Conservation (phyloP, 352 stramenopile genomes). For the Pythium oligandrum region DNA sequence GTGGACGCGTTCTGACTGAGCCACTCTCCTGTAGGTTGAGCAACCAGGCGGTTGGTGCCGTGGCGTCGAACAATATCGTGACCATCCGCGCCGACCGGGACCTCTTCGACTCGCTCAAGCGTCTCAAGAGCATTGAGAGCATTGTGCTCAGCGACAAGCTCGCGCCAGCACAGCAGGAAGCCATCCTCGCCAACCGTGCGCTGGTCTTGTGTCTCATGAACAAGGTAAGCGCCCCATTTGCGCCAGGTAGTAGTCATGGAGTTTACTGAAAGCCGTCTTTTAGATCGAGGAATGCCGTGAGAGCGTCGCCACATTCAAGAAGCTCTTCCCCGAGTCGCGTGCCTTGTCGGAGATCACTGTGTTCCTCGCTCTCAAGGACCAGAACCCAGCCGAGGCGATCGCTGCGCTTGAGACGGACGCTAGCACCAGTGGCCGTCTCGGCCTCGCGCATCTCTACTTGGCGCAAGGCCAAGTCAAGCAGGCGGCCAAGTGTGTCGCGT, state of each 20-base stretch:
- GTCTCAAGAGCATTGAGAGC: constrained; percentile 60
- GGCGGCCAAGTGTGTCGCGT: constrained; percentile 54
- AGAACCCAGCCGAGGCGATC: constrained; percentile 45
- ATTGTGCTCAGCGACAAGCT: constrained; percentile 59
- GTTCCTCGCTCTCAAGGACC: constrained; percentile 60
- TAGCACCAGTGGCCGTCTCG: constrained; percentile 58
- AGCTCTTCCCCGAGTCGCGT: constrained; percentile 55
- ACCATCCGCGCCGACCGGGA: constrained; percentile 73
- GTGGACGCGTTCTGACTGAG: too few relatives aligned
- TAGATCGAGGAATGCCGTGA: constrained; percentile 57
- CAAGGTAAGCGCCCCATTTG: constrained; percentile 20
- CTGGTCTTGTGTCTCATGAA: constrained; percentile 70
- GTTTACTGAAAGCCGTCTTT: too few relatives aligned
- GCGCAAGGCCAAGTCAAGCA: constrained; percentile 41
- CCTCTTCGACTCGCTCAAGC: constrained; percentile 82
- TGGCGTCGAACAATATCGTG: constrained; percentile 82
- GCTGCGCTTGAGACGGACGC: constrained; percentile 30
- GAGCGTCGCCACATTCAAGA: constrained; percentile 42
- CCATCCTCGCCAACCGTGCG: constrained; percentile 68
- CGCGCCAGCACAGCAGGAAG: constrained; percentile 51
- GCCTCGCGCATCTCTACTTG: constrained; percentile 65
- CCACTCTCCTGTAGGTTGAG: constrained; percentile 28
- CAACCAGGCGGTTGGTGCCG: constrained; percentile 55
- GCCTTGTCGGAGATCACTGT: constrained; percentile 59
- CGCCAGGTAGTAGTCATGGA: too few relatives aligned